Evolutionary conservation across 768 basidiomycete species (phyloP), one percentile per base, ranked within the genome.

Genomic region (Mycena crocata): DNA sequence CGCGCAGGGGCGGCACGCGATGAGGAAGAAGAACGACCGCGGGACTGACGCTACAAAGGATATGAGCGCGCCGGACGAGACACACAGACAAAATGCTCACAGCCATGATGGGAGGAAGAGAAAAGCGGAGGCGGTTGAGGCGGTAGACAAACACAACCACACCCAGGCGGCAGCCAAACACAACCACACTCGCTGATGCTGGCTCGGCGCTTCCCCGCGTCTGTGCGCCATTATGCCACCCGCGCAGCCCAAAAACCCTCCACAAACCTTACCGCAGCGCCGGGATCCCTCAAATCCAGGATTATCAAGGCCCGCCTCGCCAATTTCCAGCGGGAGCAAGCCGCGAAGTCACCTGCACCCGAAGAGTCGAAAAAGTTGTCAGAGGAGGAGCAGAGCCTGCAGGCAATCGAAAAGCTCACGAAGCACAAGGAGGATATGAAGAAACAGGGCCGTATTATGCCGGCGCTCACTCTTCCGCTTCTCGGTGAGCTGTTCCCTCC

Each of bases 31-130:
- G 92, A 87, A 75, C 91, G 90, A 72, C 88, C 87, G 74, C 93
- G 92, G 46, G 93, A 93, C 80, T 87, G 86, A 77, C 93, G 93
- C 93, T 94, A 56, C 24, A 44, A 40, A 24, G 26, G 19, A 57
- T 26, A 24, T 39, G 48, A 60, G 19, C 50, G 34, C 31, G 46
- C 23, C 62, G 31, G 52, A 17, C 51, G 30, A 37, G 30, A 30
- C 54, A 39, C 24, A 0, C 17, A 12, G 32, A 64, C 5, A 67
- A 55, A 55, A 32, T 21, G 78, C 86, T 74, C 72, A 88, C 87
- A 77, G 87, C 79, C 87, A 89, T 89, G 64, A 44, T 65, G 50
- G 64, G 24, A 7, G 30, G n/a, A 40, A 66, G 34, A 35, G 42
- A 59, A 62, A 57, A 52, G 59, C 35, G 31, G 37, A 52, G 24